These are phyloP conservation scores for Candida tammaniensis DNA, from an alignment of 805 yeast species.

Conservation along the genomic window DNA sequence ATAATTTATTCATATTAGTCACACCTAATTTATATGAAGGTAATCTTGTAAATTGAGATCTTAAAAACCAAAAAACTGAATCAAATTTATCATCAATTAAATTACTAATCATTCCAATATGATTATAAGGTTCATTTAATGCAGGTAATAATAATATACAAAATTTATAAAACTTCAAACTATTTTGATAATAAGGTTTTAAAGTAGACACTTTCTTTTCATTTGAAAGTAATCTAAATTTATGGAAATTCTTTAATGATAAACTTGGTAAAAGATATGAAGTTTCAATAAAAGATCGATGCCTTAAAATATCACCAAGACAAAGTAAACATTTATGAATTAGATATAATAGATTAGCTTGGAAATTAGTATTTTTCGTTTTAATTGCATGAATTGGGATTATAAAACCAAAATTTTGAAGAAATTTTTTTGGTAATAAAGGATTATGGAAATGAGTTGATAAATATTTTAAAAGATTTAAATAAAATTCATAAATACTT, in stretches of 20 bases:
- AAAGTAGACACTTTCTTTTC: slow-evolving; percentile 38
- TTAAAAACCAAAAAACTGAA: slow-evolving; percentile 51
- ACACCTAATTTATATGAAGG: slow-evolving; percentile 46
- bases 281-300: slow-evolving; percentile 48
- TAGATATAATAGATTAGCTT: slow-evolving; percentile 38
- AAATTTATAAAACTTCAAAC: slow-evolving; percentile 40
- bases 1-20: slow-evolving; percentile 40
- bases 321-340: slow-evolving; percentile 50
- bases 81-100: slow-evolving; percentile 42
- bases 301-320: slow-evolving; percentile 59
- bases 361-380: slow-evolving; percentile 16
- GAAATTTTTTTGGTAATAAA: slow-evolving; percentile 29
- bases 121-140: slow-evolving; percentile 64
- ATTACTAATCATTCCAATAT: slow-evolving; percentile 48
- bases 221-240: slow-evolving; percentile 26
- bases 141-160: slow-evolving; percentile 63
- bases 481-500: slow-evolving; percentile 48
- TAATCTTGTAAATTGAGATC: slow-evolving; percentile 55
- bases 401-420: slow-evolving; percentile 25
- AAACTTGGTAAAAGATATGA: slow-evolving; percentile 38
- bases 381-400: slow-evolving; percentile 14
- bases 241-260: slow-evolving; percentile 26
- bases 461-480: slow-evolving; percentile 38
- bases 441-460: slow-evolving; percentile 35
- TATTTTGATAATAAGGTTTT: slow-evolving; percentile 21